phyloP scores from a whole-genome alignment of 2,329 filamentous ascomycete genomes.

The Remersonia thermophila region DNA sequence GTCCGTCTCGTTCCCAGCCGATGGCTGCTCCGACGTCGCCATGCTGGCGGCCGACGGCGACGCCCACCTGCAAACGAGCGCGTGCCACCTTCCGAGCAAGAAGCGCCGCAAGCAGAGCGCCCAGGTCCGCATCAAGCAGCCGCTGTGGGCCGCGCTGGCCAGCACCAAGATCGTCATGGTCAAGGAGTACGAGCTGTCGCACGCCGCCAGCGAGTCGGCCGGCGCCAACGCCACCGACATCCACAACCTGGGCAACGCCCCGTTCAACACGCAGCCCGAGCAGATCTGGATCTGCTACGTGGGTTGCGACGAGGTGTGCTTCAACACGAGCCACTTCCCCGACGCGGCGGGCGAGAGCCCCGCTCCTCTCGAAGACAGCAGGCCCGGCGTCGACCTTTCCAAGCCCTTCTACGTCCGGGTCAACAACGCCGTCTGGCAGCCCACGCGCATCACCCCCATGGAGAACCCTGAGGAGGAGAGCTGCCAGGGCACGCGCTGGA shows the following conservation, averaged over 20 bases:
- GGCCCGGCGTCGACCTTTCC: slow-evolving; percentile 47
- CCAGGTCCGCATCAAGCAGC: slow-evolving; percentile 79
- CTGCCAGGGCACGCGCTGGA: slow-evolving; percentile 44
- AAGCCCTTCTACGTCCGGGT: slow-evolving; percentile 71
- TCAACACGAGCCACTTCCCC: slow-evolving; percentile 57
- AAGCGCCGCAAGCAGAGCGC: slow-evolving; percentile 85
- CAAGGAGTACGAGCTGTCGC: slow-evolving; percentile 78
- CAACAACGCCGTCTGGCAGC: slow-evolving; percentile 70
- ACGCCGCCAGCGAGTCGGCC: slow-evolving; percentile 59
- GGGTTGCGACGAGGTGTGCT: slow-evolving; percentile 64
- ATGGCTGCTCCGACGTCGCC: slow-evolving; percentile 30
- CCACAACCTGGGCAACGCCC: slow-evolving; percentile 63
- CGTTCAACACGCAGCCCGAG: slow-evolving; percentile 56
- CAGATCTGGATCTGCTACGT: slow-evolving; percentile 76
- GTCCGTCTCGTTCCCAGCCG: slow-evolving; percentile 22
- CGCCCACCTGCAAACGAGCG: slow-evolving; percentile 38
- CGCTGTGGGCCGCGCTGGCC: slow-evolving; percentile 85
- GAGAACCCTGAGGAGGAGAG: slow-evolving; percentile 25
- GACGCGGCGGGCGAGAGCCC: slow-evolving; percentile 27
- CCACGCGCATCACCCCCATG: slow-evolving; percentile 54
- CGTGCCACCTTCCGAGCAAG: slow-evolving; percentile 49
- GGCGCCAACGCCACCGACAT: slow-evolving; percentile 65
- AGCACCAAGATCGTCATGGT: slow-evolving; percentile 95
- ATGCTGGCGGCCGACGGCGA: slow-evolving; percentile 44
- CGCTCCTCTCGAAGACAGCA: slow-evolving; percentile 19